phyloP scores from a whole-genome alignment of 495 filamentous ascomycete species.

The Cercophora scortea region DNA sequence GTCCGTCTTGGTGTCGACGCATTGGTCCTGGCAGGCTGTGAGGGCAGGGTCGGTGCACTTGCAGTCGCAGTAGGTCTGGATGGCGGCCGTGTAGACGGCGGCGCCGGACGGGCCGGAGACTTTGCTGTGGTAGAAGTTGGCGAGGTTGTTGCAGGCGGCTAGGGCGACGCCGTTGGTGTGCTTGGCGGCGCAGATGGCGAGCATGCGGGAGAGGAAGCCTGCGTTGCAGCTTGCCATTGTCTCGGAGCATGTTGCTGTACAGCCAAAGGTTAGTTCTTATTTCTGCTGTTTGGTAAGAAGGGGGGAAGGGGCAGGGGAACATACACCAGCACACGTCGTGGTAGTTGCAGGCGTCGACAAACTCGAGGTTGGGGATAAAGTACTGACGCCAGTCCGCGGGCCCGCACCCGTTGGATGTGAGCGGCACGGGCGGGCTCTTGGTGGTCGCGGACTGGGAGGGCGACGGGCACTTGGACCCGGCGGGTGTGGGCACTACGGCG shows the following conservation, averaged over 20 bases:
- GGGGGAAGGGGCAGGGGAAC: too few relatives aligned
- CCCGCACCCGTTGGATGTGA: conserved; percentile 5
- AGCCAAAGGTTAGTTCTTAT: too few relatives aligned
- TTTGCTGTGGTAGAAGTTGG: conserved; percentile 1
- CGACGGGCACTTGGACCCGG: conserved; percentile 1
- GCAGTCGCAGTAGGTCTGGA: conserved; percentile 4
- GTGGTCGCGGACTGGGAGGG: background rate
- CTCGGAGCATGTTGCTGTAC: background rate
- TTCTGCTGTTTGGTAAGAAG: too few relatives aligned
- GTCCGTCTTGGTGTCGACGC: conserved; percentile 5
- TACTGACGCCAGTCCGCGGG: background rate
- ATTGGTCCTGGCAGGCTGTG: conserved; percentile 6
- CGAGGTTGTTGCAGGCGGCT: background rate
- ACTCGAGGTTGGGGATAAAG: conserved; percentile 6
- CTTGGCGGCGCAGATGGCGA: conserved; percentile 1
- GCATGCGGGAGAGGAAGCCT: conserved; percentile 3
- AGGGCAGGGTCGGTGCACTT: conserved; percentile 1
- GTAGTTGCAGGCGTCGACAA: conserved; percentile 1
- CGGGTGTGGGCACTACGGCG: background rate
- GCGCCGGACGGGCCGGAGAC: background rate
- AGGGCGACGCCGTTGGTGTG: background rate
- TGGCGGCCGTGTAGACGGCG: background rate
- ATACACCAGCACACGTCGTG: conserved; percentile 3
- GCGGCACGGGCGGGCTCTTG: background rate
- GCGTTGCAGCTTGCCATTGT: conserved; percentile 4